These are phyloP conservation scores for Calocera viscosa DNA, from an alignment of 768 basidiomycete species.

Conservation along the genomic window DNA sequence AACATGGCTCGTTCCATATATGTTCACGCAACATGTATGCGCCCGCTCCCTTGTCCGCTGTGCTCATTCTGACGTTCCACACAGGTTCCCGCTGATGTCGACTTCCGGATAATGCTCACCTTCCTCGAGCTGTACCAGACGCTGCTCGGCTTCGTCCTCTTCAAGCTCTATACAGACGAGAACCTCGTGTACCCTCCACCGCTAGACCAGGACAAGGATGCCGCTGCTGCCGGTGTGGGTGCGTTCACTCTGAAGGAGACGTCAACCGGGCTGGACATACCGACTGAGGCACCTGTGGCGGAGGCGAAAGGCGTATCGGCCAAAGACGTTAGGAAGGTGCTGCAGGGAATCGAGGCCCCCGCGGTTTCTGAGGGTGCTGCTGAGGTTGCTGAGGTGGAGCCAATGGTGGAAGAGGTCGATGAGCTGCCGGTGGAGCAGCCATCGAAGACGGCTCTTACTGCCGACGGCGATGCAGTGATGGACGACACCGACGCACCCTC, in stretches of 20 bases:
- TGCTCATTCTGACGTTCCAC: no score
- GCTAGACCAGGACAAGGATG: constrained; percentile 69
- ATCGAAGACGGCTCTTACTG: constrained; percentile 21
- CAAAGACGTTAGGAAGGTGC: constrained; percentile 41
- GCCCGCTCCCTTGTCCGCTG: no score
- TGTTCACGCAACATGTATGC: constrained; percentile 85
- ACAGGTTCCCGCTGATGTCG: constrained; percentile 88
- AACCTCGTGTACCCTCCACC: constrained; percentile 93
- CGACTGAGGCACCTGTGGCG: constrained; percentile 27
- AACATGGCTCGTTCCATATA: constrained; percentile 94
- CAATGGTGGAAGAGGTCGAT: neutral
- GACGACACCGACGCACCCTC: constrained; percentile 22
- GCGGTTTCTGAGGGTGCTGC: neutral
- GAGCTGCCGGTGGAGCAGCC: constrained; percentile 23
- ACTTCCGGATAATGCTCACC: constrained; percentile 94
- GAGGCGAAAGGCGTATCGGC: constrained; percentile 39
- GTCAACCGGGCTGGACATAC: constrained; percentile 15
- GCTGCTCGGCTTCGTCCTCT: constrained; percentile 85
- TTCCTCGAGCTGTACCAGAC: constrained; percentile 98
- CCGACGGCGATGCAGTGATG: constrained; percentile 18
- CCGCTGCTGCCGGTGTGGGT: constrained; percentile 73
- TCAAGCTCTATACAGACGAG: constrained; percentile 93
- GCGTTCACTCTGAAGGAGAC: constrained; percentile 52
- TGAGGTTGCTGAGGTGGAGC: neutral
- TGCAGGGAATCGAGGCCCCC: constrained; percentile 33